A percentile compares a stretch with the other conserved stretches of the same genome.
Conservation (phyloP, 345 rosid species). For the Excoecaria agallocha region DNA sequence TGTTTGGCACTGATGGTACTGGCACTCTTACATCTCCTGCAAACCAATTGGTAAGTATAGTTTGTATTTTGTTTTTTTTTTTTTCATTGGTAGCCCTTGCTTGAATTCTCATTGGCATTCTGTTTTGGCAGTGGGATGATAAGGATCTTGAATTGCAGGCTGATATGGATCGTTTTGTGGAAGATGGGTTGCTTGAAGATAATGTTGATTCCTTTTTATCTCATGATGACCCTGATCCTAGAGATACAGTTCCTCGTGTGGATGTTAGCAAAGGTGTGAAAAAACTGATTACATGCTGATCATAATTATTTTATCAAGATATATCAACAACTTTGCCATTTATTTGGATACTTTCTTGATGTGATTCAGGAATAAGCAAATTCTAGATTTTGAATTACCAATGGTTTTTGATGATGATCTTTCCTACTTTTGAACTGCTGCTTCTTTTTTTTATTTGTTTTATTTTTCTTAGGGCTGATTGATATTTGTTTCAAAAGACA, state of each 20-base stretch:
- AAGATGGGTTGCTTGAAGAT: constrained; percentile 92
- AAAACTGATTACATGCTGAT: background rate
- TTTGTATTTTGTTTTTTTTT: constrained; percentile 20
- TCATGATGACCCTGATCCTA: constrained; percentile 77
- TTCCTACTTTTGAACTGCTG: background rate
- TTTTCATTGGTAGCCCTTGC: constrained; percentile 31
- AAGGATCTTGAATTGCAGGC: constrained; percentile 82
- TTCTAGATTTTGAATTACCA: constrained; percentile 5
- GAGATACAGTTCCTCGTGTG: constrained; percentile 78
- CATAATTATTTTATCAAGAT: background rate
- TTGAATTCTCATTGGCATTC: constrained; percentile 44
- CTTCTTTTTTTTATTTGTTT: background rate
- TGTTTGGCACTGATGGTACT: constrained; percentile 72
- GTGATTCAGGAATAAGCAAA: background rate
- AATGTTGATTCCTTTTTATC: constrained; percentile 77
- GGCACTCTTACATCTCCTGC: constrained; percentile 87
- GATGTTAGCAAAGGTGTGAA: constrained; percentile 69
- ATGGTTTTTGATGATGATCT: constrained; percentile 6
- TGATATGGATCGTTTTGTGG: constrained; percentile 91
- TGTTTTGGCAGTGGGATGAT: constrained; percentile 70
- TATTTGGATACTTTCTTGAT: constrained; percentile 8
- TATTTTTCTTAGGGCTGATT: background rate
- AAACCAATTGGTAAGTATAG: constrained; percentile 76
- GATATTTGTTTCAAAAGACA: background rate
- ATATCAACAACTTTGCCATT: background rate